Evolutionary conservation across 306 rosid genomes (phyloP).

Genomic region (Canavalia gladiata): DNA sequence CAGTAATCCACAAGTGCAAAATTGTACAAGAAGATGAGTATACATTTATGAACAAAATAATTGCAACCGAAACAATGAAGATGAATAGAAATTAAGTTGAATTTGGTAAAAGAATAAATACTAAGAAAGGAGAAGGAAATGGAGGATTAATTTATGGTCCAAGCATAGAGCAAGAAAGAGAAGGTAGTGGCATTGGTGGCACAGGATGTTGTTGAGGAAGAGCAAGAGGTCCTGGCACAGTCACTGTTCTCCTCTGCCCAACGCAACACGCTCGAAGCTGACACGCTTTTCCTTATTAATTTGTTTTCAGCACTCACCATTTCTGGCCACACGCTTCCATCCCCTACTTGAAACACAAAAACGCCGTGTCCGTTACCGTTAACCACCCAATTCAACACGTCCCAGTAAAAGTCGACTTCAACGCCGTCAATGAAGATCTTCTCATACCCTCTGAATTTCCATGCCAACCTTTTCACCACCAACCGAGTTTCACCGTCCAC

Average conservation of each 20-base stretch:
- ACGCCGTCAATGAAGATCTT: conserved; percentile 65
- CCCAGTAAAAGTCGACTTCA: conserved; percentile 87
- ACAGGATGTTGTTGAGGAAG: conserved; percentile 71
- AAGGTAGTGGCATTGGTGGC: conserved; percentile 68
- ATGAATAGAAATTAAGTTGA: background rate
- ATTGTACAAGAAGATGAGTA: background rate
- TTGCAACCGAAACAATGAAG: background rate
- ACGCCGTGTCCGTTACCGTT: conserved; percentile 63
- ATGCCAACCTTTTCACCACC: conserved; percentile 70
- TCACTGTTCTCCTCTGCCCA: conserved; percentile 91
- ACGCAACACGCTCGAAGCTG: conserved; percentile 72
- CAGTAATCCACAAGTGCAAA: background rate
- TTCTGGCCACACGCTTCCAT: conserved; percentile 80
- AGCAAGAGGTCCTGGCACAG: conserved; percentile 72
- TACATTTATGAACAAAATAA: background rate
- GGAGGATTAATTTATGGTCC: conserved; percentile 55
- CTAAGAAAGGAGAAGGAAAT: background rate
- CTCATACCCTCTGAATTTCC: conserved; percentile 96
- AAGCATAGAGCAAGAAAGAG: conserved; percentile 79
- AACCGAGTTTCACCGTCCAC: conserved; percentile 69
- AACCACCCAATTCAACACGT: conserved; percentile 76
- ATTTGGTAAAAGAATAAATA: background rate
- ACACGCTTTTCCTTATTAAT: conserved; percentile 65
- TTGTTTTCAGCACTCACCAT: conserved; percentile 73
- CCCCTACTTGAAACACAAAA: conserved; percentile 80